Conservation (phyloP, 345 rosid species). For the Brassica incana region DNA sequence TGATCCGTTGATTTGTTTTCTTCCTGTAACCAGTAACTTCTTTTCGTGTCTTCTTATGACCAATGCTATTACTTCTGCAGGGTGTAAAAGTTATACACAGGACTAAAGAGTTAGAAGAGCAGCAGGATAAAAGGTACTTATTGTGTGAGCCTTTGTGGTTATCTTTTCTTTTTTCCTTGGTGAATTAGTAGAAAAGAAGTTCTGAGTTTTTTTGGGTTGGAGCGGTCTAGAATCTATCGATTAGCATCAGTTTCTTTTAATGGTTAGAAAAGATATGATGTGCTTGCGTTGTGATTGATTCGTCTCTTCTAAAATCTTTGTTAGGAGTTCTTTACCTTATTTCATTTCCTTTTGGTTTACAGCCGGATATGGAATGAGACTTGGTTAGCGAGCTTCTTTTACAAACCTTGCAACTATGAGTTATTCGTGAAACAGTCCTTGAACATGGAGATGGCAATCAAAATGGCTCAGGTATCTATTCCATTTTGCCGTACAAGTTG, state of each 20-base stretch:
- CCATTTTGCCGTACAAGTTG: slow-evolving; percentile 13
- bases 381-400: slow-evolving; percentile 91
- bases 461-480: slow-evolving; percentile 86
- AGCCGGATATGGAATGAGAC: slow-evolving; percentile 99
- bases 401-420: slow-evolving; percentile 92
- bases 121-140: slow-evolving; percentile 74
- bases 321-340: not conserved
- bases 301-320: not conserved
- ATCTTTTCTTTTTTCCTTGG: not conserved
- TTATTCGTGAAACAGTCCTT: slow-evolving; percentile 96
- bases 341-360: slow-evolving; percentile 26
- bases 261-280: not conserved
- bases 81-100: slow-evolving; percentile 80
- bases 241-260: not conserved
- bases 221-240: not conserved
- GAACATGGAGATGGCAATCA: slow-evolving; percentile 98
- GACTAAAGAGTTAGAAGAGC: slow-evolving; percentile 83
- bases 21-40: not conserved
- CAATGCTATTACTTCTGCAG: slow-evolving; percentile 44
- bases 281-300: not conserved
- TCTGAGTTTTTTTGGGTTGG: not conserved
- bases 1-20: slow-evolving; percentile 1
- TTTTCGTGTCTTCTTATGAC: slow-evolving; percentile 8
- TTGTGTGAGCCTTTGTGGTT: slow-evolving; percentile 14
- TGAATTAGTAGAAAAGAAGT: not conserved